Evolutionary conservation across 805 yeast genomes (phyloP), one percentile per base, ranked within the genome.

Genomic region (Naumovozyma dairenensis): DNA sequence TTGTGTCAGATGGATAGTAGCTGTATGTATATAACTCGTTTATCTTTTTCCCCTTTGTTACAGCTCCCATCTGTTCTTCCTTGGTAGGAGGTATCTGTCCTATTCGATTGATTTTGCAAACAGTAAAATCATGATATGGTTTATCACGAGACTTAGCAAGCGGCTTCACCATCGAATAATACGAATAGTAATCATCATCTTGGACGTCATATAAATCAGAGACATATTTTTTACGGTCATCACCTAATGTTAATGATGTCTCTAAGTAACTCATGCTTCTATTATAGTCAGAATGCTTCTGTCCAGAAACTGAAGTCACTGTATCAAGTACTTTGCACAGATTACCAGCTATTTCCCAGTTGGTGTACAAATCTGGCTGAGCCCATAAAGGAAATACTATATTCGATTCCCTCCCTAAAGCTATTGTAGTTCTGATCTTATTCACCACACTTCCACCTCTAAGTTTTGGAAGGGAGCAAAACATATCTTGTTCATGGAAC

Each of bases 371-470:
- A n/a, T 34, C 13, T 2, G 59, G 48, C 3, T 45, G 29, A 3
- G 50, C 46, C 10, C 55, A 48, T 7, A 82, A 18, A 0, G 93
- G 89, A 8, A 83, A 51, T 28, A 71, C 63, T 16, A 83, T 47
- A 6, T 80, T 67, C 0, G 77, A 62, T 33, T 62, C 59, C 25
- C 65, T 64, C 15, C 71, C 45, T 6, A 78, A 48, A 7, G 66
- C 69, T 2, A 72, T 46, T 62, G 62, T 20, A 69, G 62, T 47
- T 56, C 65, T 35, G 69, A 71, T 36, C 76, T 59, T 26, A 71
- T 66, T 33, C 63, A 29, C 17, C 36, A 46, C 19, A 39, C 43
- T 22, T 4, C 26, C 38, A 32, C 37, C 15, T 43, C 37, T 32
- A 43, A 36, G 29, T 37, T 39, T 22, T 17, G 39, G 36, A 4